phyloP scores from a whole-genome alignment of 768 basidiomycete genomes.

The Pisolithus marmoratus region DNA sequence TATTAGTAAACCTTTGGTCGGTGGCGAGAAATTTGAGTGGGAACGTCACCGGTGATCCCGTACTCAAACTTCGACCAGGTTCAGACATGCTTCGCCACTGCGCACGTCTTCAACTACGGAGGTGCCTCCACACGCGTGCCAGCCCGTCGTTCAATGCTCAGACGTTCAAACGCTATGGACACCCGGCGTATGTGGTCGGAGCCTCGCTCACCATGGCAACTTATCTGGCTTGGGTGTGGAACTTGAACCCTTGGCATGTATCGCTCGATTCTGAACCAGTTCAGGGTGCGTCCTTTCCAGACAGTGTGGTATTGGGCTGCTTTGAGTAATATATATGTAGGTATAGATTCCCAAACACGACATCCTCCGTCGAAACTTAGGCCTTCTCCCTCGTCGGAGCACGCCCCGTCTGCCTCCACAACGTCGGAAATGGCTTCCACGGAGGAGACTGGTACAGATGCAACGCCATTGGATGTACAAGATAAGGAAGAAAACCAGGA shows the following conservation, averaged over 20 bases:
- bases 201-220: slow-evolving; percentile 40
- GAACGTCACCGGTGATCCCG: neutral
- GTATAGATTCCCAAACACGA: slow-evolving; percentile 15
- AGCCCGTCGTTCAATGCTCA: slow-evolving; percentile 14
- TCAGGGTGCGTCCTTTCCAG: slow-evolving; percentile 18
- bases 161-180: slow-evolving; percentile 21
- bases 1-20: too few relatives aligned
- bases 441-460: slow-evolving; percentile 7
- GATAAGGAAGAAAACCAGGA: slow-evolving; percentile 18
- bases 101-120: slow-evolving; percentile 46
- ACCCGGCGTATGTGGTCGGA: slow-evolving; percentile 33
- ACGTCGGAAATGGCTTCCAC: slow-evolving; percentile 8
- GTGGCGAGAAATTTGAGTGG: neutral
- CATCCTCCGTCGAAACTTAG: neutral
- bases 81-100: slow-evolving; percentile 50
- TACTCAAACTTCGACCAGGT: neutral
- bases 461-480: slow-evolving; percentile 3
- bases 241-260: slow-evolving; percentile 36
- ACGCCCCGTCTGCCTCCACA: slow-evolving; percentile 11
- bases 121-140: slow-evolving; percentile 45
- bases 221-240: slow-evolving; percentile 46
- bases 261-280: slow-evolving; percentile 40
- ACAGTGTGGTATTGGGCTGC: neutral
- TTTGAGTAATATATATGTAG: slow-evolving; percentile 6
- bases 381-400: slow-evolving; percentile 10